Evolutionary conservation across 2,329 filamentous ascomycete genomes (phyloP).

Genomic region (Phialemoniopsis sp.): DNA sequence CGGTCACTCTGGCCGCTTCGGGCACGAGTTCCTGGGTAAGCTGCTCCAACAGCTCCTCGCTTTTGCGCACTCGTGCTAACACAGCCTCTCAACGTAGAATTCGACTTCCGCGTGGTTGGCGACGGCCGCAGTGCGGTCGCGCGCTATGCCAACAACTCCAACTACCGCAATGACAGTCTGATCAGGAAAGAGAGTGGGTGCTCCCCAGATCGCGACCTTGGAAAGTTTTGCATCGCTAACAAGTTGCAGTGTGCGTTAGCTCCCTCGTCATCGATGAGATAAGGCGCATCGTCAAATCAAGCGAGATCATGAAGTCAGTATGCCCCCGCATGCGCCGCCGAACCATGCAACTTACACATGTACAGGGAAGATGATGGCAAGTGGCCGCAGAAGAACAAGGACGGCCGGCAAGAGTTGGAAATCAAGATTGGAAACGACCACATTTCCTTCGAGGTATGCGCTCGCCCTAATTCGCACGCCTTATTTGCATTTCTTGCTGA

Average conservation of each 20-base stretch:
- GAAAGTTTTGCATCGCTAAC: slow-evolving; percentile 2
- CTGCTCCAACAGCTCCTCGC: slow-evolving; percentile 3
- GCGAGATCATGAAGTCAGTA: slow-evolving; percentile 92
- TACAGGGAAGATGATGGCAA: slow-evolving; percentile 92
- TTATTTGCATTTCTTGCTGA: too few relatives aligned
- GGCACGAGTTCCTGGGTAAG: slow-evolving; percentile 93
- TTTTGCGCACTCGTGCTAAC: too few relatives aligned
- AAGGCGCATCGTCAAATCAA: slow-evolving; percentile 93
- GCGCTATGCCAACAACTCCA: slow-evolving; percentile 98
- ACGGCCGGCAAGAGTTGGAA: slow-evolving; percentile 93
- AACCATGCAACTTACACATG: slow-evolving; percentile 14
- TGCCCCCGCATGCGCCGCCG: neutral
- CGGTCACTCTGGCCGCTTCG: slow-evolving; percentile 94
- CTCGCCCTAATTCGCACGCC: neutral
- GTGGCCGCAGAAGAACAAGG: slow-evolving; percentile 99
- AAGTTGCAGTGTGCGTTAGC: slow-evolving; percentile 82
- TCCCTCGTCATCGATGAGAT: slow-evolving; percentile 87
- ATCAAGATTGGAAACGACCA: slow-evolving; percentile 92
- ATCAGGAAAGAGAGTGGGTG: slow-evolving; percentile 93
- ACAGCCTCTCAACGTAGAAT: slow-evolving; percentile 56
- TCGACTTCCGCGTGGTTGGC: slow-evolving; percentile 89
- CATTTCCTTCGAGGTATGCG: slow-evolving; percentile 87
- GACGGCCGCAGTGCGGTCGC: slow-evolving; percentile 92
- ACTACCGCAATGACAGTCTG: slow-evolving; percentile 96
- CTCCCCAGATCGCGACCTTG: neutral